Evolutionary conservation across 164 flowering plant genomes (phyloP).

Genomic region (Aristolochia californica): DNA sequence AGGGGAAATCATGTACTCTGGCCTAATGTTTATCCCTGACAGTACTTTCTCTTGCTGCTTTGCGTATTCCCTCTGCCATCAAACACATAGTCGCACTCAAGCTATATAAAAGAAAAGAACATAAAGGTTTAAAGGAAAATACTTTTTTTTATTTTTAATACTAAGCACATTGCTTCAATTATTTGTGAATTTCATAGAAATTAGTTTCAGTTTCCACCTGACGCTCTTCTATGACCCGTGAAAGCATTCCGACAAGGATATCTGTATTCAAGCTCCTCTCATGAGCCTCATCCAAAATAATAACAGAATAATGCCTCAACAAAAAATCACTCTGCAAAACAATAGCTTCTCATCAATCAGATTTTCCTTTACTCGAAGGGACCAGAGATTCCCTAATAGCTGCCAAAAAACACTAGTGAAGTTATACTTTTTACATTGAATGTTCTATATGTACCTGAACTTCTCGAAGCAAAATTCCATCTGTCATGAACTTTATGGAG

Average conservation of each 20-base stretch:
- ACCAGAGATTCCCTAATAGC: no score
- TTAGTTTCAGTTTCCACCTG: slow-evolving; percentile 31
- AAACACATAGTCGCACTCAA: neutral
- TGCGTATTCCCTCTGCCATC: slow-evolving; percentile 36
- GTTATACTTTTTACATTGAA: no score
- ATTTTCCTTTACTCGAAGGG: no score
- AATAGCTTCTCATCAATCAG: slow-evolving; percentile 4
- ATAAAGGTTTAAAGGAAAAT: neutral
- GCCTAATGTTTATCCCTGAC: slow-evolving; percentile 33
- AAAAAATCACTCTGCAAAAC: slow-evolving; percentile 67
- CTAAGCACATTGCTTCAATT: no score
- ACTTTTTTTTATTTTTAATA: neutral
- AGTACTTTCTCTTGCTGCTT: slow-evolving; percentile 47
- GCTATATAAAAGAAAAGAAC: neutral
- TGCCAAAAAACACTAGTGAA: no score
- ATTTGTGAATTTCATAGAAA: no score
- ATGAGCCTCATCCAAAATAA: slow-evolving; percentile 96
- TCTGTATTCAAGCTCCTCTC: slow-evolving; percentile 97
- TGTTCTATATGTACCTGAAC: slow-evolving; percentile 41
- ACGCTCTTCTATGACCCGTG: slow-evolving; percentile 57
- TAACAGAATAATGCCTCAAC: slow-evolving; percentile 65
- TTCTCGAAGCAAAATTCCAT: slow-evolving; percentile 95
- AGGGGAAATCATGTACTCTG: slow-evolving; percentile 41
- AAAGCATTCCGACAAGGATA: slow-evolving; percentile 93
- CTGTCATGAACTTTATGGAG: slow-evolving; percentile 96